Evolutionary conservation across 129 eudicot genomes (phyloP).

Genomic region (Apium graveolens): DNA sequence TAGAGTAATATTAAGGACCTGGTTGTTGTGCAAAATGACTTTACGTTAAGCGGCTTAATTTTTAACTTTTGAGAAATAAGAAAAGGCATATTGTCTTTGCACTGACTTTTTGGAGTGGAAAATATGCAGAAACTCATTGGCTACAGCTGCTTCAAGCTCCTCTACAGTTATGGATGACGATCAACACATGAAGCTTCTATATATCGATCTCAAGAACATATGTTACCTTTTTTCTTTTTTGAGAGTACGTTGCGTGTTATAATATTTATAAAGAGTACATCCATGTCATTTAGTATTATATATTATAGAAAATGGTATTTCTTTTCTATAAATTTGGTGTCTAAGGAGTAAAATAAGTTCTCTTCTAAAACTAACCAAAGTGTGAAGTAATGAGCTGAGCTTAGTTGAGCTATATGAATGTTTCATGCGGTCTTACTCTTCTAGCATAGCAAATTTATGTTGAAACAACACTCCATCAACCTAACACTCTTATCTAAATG

Average conservation of each 20-base stretch:
- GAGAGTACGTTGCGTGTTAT: neutral
- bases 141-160: constrained; percentile 29
- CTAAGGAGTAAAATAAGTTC: neutral
- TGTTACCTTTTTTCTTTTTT: constrained; percentile 26
- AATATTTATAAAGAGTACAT: neutral
- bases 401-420: too few relatives aligned
- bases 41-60: too few relatives aligned
- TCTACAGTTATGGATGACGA: constrained; percentile 48
- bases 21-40: too few relatives aligned
- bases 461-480: too few relatives aligned
- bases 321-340: neutral
- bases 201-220: constrained; percentile 49
- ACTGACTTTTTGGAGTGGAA: constrained; percentile 72
- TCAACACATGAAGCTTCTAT: constrained; percentile 49
- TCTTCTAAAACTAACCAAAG: too few relatives aligned
- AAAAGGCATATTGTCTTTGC: constrained; percentile 59
- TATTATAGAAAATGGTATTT: neutral
- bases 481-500: too few relatives aligned
- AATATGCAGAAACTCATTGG: constrained; percentile 41
- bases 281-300: neutral
- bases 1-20: too few relatives aligned
- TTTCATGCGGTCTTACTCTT: too few relatives aligned
- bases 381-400: too few relatives aligned
- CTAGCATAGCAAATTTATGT: too few relatives aligned
- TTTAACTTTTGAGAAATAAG: too few relatives aligned